Percentiles rank a stretch among this genome's conserved stretches.
Evolutionary conservation across 495 filamentous ascomycete genomes (phyloP).

Genomic region (Rostrohypoxylon terebratum): DNA sequence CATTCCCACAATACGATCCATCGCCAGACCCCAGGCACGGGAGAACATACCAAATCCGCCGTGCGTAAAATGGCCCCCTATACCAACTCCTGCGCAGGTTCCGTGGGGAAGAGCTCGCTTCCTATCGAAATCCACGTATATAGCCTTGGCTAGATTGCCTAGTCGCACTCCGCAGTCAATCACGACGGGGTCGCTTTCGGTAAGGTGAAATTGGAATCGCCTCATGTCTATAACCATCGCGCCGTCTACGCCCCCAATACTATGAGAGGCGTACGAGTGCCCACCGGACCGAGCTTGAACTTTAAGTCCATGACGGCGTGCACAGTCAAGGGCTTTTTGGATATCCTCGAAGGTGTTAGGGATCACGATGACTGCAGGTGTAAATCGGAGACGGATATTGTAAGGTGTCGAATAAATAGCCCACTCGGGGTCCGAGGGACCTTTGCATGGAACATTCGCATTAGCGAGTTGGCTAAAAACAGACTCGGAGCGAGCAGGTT

Average conservation of each 20-base stretch:
- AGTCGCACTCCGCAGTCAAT: slow-evolving; percentile 69
- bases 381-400: slow-evolving; percentile 68
- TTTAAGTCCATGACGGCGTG: slow-evolving; percentile 57
- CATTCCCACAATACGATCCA: slow-evolving; percentile 71
- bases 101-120: slow-evolving; percentile 71
- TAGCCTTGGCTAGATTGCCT: slow-evolving; percentile 66
- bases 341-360: slow-evolving; percentile 65
- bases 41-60: slow-evolving; percentile 74
- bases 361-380: slow-evolving; percentile 66
- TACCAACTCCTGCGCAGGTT: slow-evolving; percentile 68
- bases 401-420: slow-evolving; percentile 55
- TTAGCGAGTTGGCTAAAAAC: background rate
- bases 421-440: slow-evolving; percentile 44
- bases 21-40: slow-evolving; percentile 70
- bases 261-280: slow-evolving; percentile 74
- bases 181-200: slow-evolving; percentile 55
- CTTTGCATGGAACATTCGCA: background rate
- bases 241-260: slow-evolving; percentile 61
- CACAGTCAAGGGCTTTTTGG: slow-evolving; percentile 62
- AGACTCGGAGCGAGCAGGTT: background rate
- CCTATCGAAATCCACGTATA: slow-evolving; percentile 52
- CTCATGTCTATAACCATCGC: slow-evolving; percentile 65
- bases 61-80: slow-evolving; percentile 75
- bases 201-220: slow-evolving; percentile 49
- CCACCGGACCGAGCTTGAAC: slow-evolving; percentile 75